Conservation (phyloP, 345 rosid species). For the Conringia planisiliqua region DNA sequence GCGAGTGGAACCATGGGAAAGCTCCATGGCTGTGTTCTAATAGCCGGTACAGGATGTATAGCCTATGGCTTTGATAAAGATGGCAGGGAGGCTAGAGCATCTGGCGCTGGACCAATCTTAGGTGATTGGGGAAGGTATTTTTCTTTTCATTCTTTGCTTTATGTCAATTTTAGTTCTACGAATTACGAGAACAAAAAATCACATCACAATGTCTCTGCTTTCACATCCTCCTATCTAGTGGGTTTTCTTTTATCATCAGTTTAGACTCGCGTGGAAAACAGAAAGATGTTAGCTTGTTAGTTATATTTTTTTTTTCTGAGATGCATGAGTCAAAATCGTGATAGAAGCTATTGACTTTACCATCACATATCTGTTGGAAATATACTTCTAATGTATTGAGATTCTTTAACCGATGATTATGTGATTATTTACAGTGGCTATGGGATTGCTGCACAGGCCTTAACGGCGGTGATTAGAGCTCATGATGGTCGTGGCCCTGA, state of each 20-base stretch:
- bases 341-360: neutral
- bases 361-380: conserved; percentile 3
- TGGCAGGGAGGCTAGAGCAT: conserved; percentile 90
- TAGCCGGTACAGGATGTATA: conserved; percentile 94
- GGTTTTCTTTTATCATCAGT: conserved; percentile 11
- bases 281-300: neutral
- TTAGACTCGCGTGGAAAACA: neutral
- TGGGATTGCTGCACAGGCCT: conserved; percentile 95
- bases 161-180: neutral
- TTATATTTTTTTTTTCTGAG: neutral
- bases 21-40: conserved; percentile 92
- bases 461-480: conserved; percentile 83
- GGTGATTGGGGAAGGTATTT: conserved; percentile 96
- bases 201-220: neutral
- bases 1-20: conserved; percentile 96
- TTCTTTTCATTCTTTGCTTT: neutral
- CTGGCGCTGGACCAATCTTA: conserved; percentile 90
- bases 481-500: conserved; percentile 91
- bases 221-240: conserved; percentile 42
- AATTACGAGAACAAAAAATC: neutral
- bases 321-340: neutral
- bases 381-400: neutral
- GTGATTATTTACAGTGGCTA: conserved; percentile 45
- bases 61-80: conserved; percentile 86
- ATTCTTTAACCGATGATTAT: neutral